A percentile compares a stretch with the other conserved stretches of the same genome.
Conservation (phyloP, 345 rosid genomes). For the Trapa incisa region DNA sequence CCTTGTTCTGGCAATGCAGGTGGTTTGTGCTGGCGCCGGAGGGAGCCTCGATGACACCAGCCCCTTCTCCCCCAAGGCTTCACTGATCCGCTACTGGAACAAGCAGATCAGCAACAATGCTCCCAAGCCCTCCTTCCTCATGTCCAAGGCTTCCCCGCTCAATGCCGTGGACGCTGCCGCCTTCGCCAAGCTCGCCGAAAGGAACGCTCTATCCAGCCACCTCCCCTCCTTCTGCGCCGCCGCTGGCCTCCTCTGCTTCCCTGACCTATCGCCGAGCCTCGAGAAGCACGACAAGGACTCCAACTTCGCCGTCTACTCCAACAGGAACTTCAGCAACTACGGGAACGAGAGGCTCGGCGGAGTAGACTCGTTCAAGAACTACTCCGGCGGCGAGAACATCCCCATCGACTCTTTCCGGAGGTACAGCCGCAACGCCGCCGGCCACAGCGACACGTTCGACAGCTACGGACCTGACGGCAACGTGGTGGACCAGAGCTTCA, state of each 20-base stretch:
- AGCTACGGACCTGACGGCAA: constrained; percentile 21
- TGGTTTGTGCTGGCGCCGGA: not conserved
- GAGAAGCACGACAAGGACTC: constrained; percentile 25
- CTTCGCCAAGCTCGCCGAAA: constrained; percentile 27
- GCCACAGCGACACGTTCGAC: constrained; percentile 18
- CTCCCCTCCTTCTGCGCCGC: constrained; percentile 33
- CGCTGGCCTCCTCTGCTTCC: constrained; percentile 35
- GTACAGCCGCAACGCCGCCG: constrained; percentile 20
- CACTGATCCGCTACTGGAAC: constrained; percentile 38
- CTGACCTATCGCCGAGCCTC: constrained; percentile 20
- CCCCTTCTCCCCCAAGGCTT: constrained; percentile 32
- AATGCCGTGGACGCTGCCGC: constrained; percentile 25
- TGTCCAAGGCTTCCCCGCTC: constrained; percentile 34
- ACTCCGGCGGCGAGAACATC: constrained; percentile 15
- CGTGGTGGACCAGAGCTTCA: constrained; percentile 35
- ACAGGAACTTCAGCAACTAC: constrained; percentile 35
- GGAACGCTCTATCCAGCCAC: constrained; percentile 17
- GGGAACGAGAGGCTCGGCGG: constrained; percentile 23
- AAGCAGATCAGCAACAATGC: constrained; percentile 22
- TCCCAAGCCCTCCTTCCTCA: constrained; percentile 23
- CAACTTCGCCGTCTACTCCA: constrained; percentile 15
- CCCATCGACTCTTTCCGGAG: constrained; percentile 20
- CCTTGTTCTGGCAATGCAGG: constrained; percentile 5
- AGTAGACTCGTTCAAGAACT: constrained; percentile 24
- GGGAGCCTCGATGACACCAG: not conserved